Evolutionary conservation across 2,329 filamentous ascomycete species (phyloP).

Genomic region (Nigrospora osmanthi): DNA sequence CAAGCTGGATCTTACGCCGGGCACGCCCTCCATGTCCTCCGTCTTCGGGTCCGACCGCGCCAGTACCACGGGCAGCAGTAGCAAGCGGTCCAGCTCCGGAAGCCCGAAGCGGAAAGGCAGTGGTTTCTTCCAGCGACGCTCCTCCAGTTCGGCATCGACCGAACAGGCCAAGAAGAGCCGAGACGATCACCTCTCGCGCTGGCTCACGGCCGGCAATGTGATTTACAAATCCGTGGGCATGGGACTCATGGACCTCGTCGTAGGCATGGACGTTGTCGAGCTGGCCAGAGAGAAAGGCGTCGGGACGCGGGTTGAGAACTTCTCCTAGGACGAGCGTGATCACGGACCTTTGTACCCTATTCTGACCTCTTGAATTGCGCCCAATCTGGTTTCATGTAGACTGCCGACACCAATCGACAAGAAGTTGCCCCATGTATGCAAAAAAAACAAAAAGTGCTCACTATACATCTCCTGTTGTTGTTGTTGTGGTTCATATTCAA

Average conservation of each 20-base stretch:
- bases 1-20: slow-evolving; percentile 16
- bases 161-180: slow-evolving; percentile 22
- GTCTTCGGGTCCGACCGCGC: slow-evolving; percentile 20
- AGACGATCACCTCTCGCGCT: slow-evolving; percentile 43
- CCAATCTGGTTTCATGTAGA: too few species aligned
- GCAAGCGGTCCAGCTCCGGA: slow-evolving; percentile 20
- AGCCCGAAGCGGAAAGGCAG: slow-evolving; percentile 20
- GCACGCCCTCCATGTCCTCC: slow-evolving; percentile 30
- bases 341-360: slow-evolving; percentile 6
- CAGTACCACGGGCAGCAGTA: slow-evolving; percentile 3
- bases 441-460: too few species aligned
- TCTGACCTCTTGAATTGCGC: neutral
- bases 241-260: slow-evolving; percentile 58
- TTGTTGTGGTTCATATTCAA: too few species aligned
- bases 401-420: too few species aligned
- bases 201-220: slow-evolving; percentile 55
- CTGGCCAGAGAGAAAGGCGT: slow-evolving; percentile 47
- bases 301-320: slow-evolving; percentile 44
- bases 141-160: slow-evolving; percentile 18
- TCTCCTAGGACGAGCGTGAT: slow-evolving; percentile 26
- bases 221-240: slow-evolving; percentile 63
- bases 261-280: slow-evolving; percentile 49
- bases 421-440: too few species aligned
- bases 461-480: neutral
- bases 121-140: slow-evolving; percentile 15